Conservation (phyloP, 2,329 filamentous ascomycete species). For the Lachnellula suecica region DNA sequence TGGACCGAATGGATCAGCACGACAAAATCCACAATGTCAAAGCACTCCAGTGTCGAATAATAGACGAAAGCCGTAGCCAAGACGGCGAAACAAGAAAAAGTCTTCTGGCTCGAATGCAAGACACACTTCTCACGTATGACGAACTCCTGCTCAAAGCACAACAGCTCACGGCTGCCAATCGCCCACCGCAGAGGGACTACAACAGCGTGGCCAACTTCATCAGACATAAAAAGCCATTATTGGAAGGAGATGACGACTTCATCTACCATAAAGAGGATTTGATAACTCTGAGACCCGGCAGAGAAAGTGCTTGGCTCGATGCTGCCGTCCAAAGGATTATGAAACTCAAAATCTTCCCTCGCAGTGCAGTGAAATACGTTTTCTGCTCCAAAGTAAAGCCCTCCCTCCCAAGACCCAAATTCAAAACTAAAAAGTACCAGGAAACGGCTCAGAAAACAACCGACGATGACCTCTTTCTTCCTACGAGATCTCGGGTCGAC, state of each 20-base stretch:
- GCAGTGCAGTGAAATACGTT: no score
- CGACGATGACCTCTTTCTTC: no score
- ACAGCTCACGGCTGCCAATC: slow-evolving; percentile 25
- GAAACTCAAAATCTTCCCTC: no score
- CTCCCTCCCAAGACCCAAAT: no score
- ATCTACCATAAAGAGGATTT: slow-evolving; percentile 40
- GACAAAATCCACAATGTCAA: slow-evolving; percentile 5
- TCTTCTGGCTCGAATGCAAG: slow-evolving; percentile 4
- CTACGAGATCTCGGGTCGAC: no score
- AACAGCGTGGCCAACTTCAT: slow-evolving; percentile 32
- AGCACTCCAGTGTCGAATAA: slow-evolving; percentile 2
- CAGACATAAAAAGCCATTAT: slow-evolving; percentile 21
- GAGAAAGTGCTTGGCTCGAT: slow-evolving; percentile 42
- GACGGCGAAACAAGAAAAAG: slow-evolving; percentile 10
- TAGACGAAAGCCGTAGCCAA: slow-evolving; percentile 13
- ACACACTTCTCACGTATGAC: slow-evolving; percentile 5
- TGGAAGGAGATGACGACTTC: slow-evolving; percentile 30
- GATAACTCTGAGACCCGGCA: slow-evolving; percentile 36
- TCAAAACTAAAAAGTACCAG: no score
- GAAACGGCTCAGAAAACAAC: no score
- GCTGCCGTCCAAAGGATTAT: slow-evolving; percentile 31
- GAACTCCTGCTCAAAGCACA: slow-evolving; percentile 13
- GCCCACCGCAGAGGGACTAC: slow-evolving; percentile 33
- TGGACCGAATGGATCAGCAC: slow-evolving; percentile 16
- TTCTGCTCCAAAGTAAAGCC: no score